A percentile compares a stretch with the other conserved stretches of the same genome.
Conservation (phyloP, 1,284 basidiomycete species). For the Blastosporella zonata region DNA sequence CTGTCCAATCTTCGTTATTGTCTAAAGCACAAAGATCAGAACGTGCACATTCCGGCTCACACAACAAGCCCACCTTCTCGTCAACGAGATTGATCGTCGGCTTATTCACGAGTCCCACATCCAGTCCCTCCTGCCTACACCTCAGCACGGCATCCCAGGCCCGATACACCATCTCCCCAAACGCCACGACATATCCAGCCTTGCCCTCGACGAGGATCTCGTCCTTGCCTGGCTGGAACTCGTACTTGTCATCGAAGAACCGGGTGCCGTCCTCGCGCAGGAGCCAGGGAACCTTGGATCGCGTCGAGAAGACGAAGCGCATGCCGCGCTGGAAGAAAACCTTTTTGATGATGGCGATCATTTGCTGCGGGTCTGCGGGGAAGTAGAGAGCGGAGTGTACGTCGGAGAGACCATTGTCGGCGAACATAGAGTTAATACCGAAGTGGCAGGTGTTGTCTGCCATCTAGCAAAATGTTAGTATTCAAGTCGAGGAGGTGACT, state of each 20-base stretch:
- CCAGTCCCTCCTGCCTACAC: conserved; percentile 64
- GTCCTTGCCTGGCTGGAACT: conserved; percentile 80
- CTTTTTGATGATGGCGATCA: conserved; percentile 70
- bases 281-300: conserved; percentile 83
- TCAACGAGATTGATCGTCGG: conserved; percentile 79
- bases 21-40: conserved; percentile 29
- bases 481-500: conserved; percentile 2
- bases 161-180: conserved; percentile 81
- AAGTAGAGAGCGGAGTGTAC: conserved; percentile 79
- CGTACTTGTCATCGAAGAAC: conserved; percentile 66
- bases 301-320: conserved; percentile 83
- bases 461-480: conserved; percentile 23
- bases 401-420: conserved; percentile 81
- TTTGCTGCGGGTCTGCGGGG: conserved; percentile 79
- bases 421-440: conserved; percentile 79
- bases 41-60: background rate
- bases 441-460: conserved; percentile 87
- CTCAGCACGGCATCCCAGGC: conserved; percentile 77
- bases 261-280: conserved; percentile 71
- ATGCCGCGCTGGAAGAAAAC: conserved; percentile 81
- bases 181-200: conserved; percentile 75
- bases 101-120: conserved; percentile 85
- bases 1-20: conserved; percentile 65
- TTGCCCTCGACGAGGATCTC: conserved; percentile 70
- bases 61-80: conserved; percentile 50